Evolutionary conservation across 192 early-diverging fungal genomes (phyloP).

Genomic region (Thoreauomyces humboldtii): DNA sequence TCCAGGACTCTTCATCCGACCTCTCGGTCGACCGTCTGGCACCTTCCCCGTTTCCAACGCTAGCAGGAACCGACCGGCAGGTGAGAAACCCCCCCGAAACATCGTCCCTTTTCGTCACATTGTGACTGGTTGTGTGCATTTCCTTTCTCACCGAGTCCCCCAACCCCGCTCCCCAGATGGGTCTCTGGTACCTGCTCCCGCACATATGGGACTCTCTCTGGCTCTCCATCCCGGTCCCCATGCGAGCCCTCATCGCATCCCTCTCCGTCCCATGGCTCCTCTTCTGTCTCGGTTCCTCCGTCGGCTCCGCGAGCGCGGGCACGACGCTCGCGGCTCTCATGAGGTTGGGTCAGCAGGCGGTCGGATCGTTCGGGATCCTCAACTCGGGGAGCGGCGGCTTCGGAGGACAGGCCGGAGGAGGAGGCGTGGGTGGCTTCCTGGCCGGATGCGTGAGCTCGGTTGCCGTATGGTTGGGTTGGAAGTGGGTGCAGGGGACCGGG

Average conservation of each 20-base stretch:
- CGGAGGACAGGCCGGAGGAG: neutral
- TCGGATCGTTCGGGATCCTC: neutral
- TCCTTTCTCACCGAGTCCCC: neutral
- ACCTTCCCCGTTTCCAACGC: neutral
- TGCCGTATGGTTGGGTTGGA: neutral
- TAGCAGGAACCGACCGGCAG: neutral
- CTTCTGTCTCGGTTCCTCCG: constrained; percentile 10
- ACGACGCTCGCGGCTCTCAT: neutral
- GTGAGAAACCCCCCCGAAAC: neutral
- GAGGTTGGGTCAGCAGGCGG: constrained; percentile 14
- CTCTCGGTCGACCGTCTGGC: no score
- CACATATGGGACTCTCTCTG: constrained; percentile 29
- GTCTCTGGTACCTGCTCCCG: constrained; percentile 25
- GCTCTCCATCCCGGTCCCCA: constrained; percentile 11
- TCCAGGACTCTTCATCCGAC: no score
- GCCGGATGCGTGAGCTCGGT: neutral
- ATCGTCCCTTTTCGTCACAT: neutral
- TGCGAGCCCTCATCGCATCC: constrained; percentile 19
- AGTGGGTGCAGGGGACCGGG: neutral
- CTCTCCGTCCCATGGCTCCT: constrained; percentile 14
- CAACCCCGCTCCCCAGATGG: neutral
- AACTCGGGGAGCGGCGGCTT: neutral
- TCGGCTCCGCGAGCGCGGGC: neutral
- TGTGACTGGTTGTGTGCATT: neutral
- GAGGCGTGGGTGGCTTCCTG: constrained; percentile 5